Evolutionary conservation across 768 basidiomycete species (phyloP).

Genomic region (Leccinum barrowsii): DNA sequence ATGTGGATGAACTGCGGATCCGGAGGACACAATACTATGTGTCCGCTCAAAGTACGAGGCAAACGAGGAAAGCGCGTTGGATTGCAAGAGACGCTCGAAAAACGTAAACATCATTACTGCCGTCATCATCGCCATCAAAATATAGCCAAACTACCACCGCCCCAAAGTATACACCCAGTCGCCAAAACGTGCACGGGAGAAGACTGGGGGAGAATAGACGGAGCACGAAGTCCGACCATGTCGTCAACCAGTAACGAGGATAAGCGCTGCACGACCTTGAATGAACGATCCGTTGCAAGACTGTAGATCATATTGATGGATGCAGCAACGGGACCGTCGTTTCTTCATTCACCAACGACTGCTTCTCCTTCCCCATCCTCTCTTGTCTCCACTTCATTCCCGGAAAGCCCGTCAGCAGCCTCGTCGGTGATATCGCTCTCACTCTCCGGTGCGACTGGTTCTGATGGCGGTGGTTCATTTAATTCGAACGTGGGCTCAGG

Average conservation of each 20-base stretch:
- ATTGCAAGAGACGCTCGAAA: background rate
- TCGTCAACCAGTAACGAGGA: conserved; percentile 15
- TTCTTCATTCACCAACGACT: conserved; percentile 3
- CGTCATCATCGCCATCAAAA: background rate
- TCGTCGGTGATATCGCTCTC: conserved; percentile 36
- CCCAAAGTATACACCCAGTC: background rate
- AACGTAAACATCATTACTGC: background rate
- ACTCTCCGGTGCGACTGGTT: conserved; percentile 31
- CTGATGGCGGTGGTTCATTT: conserved; percentile 30
- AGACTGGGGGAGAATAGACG: conserved; percentile 16
- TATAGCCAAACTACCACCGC: background rate
- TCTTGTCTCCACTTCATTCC: conserved; percentile 15
- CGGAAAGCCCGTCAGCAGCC: conserved; percentile 15
- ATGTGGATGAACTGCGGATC: background rate
- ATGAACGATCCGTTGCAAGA: background rate
- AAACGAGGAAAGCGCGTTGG: background rate
- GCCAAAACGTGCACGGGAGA: background rate
- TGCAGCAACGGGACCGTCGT: conserved; percentile 19
- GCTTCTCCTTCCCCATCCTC: conserved; percentile 15
- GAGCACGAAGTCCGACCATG: conserved; percentile 10
- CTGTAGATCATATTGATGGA: background rate
- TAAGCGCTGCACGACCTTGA: background rate
- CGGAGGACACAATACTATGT: background rate
- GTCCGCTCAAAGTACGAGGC: background rate
- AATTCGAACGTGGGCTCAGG: conserved; percentile 21